Evolutionary conservation across 257 asterid genomes (phyloP).

Genomic region (Solanum chaucha): DNA sequence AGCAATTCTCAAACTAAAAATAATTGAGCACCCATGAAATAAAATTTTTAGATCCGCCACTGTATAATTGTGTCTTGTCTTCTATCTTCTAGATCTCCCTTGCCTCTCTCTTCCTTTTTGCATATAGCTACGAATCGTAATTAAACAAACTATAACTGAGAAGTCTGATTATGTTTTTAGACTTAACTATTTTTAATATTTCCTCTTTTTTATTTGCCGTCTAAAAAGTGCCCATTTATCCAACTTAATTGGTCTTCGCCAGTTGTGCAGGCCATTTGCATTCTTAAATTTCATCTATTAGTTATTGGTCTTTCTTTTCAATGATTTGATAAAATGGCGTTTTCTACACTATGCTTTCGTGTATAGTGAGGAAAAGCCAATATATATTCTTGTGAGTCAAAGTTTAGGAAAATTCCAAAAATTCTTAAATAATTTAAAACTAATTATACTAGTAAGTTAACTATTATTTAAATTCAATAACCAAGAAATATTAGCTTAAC

Average conservation of each 20-base stretch:
- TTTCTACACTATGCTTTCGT: not conserved
- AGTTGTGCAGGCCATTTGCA: not conserved
- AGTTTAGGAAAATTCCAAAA: not conserved
- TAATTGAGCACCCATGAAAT: no score
- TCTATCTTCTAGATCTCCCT: no score
- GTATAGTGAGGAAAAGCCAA: not conserved
- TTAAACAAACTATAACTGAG: no score
- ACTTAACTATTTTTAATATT: no score
- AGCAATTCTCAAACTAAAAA: no score
- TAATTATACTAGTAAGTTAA: not conserved
- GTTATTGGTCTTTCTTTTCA: not conserved
- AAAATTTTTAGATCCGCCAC: no score
- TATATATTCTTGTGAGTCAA: not conserved
- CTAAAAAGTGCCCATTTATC: not conserved
- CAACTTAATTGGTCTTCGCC: not conserved
- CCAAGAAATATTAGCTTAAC: not conserved
- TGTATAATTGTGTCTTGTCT: no score
- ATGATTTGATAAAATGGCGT: not conserved
- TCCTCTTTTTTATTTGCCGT: not conserved
- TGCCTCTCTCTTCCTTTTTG: no score
- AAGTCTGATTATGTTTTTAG: no score
- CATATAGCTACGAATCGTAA: no score
- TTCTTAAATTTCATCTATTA: not conserved
- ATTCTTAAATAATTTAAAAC: not conserved
- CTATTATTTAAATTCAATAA: not conserved